Percentiles rank a stretch among this genome's conserved stretches.
Evolutionary conservation across 345 rosid genomes (phyloP).

Genomic region (Brassica incana): DNA sequence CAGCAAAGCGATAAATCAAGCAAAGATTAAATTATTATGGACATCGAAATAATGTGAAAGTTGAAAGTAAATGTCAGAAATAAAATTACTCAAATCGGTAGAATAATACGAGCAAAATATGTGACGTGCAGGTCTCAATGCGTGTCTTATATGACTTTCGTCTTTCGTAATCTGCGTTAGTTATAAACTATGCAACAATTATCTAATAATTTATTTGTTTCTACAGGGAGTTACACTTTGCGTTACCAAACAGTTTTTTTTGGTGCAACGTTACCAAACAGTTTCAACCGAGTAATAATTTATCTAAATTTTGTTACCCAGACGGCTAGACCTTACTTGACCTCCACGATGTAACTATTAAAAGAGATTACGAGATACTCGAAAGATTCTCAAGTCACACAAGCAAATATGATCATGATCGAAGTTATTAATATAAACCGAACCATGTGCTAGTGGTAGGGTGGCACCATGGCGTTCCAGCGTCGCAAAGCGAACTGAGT

Average conservation of each 20-base stretch:
- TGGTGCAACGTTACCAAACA: not conserved
- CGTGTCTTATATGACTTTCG: conserved; percentile 30
- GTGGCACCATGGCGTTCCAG: too few relatives aligned
- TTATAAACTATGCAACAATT: conserved; percentile 2
- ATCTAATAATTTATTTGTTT: not conserved
- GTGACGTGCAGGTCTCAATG: conserved; percentile 37
- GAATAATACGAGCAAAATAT: not conserved
- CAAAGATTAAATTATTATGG: conserved; percentile 2
- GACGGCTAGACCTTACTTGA: conserved; percentile 32
- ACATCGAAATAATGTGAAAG: not conserved
- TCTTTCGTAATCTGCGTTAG: not conserved
- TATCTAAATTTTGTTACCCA: not conserved
- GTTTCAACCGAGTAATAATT: not conserved
- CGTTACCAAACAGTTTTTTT: conserved; percentile 4
- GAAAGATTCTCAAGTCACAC: conserved; percentile 14
- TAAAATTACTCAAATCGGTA: not conserved
- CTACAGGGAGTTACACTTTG: not conserved
- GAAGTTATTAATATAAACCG: not conserved
- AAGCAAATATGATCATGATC: conserved; percentile 1
- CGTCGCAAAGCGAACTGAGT: too few relatives aligned
- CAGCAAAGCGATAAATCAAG: not conserved
- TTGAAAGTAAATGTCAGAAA: not conserved
- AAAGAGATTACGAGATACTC: not conserved
- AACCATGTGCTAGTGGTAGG: too few relatives aligned
- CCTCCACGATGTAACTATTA: conserved; percentile 25